Conservation (phyloP, 768 basidiomycete genomes). For the Baorangia bicolor region DNA sequence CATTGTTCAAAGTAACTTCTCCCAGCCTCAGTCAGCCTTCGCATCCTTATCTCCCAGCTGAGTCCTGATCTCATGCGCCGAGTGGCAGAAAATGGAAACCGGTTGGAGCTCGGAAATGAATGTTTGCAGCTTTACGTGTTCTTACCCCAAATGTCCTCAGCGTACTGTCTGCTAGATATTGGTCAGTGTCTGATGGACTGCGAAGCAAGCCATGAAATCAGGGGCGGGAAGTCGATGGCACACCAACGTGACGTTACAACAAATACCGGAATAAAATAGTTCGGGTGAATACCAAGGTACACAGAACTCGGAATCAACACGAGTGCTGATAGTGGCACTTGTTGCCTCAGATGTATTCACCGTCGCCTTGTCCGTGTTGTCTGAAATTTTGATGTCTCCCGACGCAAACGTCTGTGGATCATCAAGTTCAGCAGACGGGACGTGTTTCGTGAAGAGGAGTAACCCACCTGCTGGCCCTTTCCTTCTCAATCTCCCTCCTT, state of each 20-base stretch:
- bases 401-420: slow-evolving; percentile 50
- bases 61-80: slow-evolving; percentile 11
- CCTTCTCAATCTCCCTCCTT: slow-evolving; percentile 82
- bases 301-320: slow-evolving; percentile 3
- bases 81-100: slow-evolving; percentile 4
- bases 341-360: slow-evolving; percentile 14
- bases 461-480: slow-evolving; percentile 68
- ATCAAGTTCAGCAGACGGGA: slow-evolving; percentile 2
- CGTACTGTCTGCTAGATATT: not conserved
- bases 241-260: slow-evolving; percentile 11
- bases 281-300: slow-evolving; percentile 7
- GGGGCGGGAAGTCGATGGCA: slow-evolving; percentile 14
- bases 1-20: too few relatives aligned
- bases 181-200: slow-evolving; percentile 1
- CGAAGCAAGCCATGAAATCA: slow-evolving; percentile 9
- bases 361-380: slow-evolving; percentile 42
- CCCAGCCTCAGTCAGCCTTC: not conserved
- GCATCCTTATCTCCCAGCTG: slow-evolving; percentile 25
- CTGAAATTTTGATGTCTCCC: slow-evolving; percentile 69
- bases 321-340: slow-evolving; percentile 4
- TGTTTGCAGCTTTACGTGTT: slow-evolving; percentile 8
- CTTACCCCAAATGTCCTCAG: not conserved
- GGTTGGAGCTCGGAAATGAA: slow-evolving; percentile 15
- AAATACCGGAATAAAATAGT: slow-evolving; percentile 28
- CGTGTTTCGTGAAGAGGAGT: not conserved